Conservation (phyloP, 2,329 filamentous ascomycete genomes). For the Davidsoniella virescens region DNA sequence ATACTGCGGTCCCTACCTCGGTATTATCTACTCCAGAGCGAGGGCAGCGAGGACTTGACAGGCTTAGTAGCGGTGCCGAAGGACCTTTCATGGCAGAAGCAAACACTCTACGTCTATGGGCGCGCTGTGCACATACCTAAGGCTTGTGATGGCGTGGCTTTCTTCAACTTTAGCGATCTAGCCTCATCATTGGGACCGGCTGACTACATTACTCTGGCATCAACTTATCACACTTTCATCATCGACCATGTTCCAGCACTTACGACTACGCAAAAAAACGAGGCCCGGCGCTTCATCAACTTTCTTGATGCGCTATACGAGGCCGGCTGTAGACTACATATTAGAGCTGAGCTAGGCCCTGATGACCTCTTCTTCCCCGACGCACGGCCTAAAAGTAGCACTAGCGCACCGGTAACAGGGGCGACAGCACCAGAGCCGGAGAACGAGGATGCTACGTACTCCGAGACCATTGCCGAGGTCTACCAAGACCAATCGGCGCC, state of each 20-base stretch:
- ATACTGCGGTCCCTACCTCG: not conserved
- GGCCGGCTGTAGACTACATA: slow-evolving; percentile 58
- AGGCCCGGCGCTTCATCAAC: slow-evolving; percentile 65
- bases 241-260: slow-evolving; percentile 54
- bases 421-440: slow-evolving; percentile 10
- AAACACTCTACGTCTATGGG: slow-evolving; percentile 41
- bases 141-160: slow-evolving; percentile 39
- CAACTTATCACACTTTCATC: slow-evolving; percentile 63
- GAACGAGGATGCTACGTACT: slow-evolving; percentile 25
- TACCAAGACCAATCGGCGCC: slow-evolving; percentile 64
- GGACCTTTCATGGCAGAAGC: slow-evolving; percentile 24
- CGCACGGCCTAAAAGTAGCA: slow-evolving; percentile 14
- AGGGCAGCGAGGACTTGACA: slow-evolving; percentile 4
- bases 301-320: slow-evolving; percentile 69
- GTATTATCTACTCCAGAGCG: slow-evolving; percentile 3
- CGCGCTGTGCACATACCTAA: slow-evolving; percentile 43
- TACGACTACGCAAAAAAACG: slow-evolving; percentile 55
- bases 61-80: slow-evolving; percentile 6
- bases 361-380: slow-evolving; percentile 69
- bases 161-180: slow-evolving; percentile 53
- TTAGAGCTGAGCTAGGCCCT: slow-evolving; percentile 50
- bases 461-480: slow-evolving; percentile 41
- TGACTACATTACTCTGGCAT: slow-evolving; percentile 70
- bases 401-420: not conserved
- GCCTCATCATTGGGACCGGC: slow-evolving; percentile 58